Conservation (phyloP, 441 rosid genomes). For the Euphorbia celastroides region DNA sequence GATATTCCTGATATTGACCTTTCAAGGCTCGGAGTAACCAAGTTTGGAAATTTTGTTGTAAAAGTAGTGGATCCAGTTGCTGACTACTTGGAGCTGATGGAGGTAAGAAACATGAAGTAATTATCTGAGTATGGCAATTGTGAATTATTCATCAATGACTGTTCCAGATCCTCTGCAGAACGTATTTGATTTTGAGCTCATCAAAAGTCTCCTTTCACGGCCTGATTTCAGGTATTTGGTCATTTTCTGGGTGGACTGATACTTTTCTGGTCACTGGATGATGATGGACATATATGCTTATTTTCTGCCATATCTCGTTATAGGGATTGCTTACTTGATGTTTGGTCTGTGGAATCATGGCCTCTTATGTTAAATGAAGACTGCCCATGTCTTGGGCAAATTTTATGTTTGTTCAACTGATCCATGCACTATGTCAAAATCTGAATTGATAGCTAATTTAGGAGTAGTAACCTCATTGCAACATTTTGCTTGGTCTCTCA, state of each 20-base stretch:
- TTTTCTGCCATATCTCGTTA: background rate
- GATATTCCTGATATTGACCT: conserved; percentile 84
- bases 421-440: conserved; percentile 3
- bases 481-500: background rate
- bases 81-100: conserved; percentile 89
- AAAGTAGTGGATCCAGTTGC: conserved; percentile 94
- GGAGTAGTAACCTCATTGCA: background rate
- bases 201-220: conserved; percentile 66
- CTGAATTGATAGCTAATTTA: background rate
- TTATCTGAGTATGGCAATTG: conserved; percentile 17
- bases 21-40: conserved; percentile 58
- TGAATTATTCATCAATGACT: conserved; percentile 19
- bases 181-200: conserved; percentile 82
- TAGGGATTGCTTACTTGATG: background rate
- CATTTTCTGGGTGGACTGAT: conserved; percentile 10
- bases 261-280: background rate
- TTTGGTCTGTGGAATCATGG: background rate
- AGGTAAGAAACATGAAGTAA: conserved; percentile 42
- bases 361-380: conserved; percentile 1
- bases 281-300: background rate
- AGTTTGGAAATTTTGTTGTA: conserved; percentile 59
- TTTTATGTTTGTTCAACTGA: background rate
- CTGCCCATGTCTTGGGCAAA: too few relatives aligned
- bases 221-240: conserved; percentile 65
- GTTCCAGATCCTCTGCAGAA: conserved; percentile 45